These are phyloP conservation scores for Iris pallida DNA, from an alignment of 116 monocot genomes.

Conservation along the genomic window DNA sequence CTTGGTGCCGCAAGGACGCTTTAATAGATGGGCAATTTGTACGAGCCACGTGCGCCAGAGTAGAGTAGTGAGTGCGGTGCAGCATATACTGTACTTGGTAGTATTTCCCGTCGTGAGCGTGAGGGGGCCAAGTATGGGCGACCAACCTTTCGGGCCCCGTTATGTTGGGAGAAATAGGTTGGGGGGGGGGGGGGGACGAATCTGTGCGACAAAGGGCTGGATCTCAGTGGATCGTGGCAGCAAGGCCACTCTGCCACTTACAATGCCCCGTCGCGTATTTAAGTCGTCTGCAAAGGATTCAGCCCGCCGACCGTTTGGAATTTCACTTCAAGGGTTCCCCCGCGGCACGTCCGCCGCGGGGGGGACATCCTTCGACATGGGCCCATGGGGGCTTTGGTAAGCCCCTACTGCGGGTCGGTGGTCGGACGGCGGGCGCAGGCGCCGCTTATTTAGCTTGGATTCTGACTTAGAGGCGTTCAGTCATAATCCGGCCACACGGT, in stretches of 20 bases:
- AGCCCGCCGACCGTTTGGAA: not conserved
- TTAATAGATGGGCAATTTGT: no score
- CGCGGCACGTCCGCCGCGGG: not conserved
- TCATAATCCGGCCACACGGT: not conserved
- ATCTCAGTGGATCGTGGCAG: slow-evolving; percentile 35
- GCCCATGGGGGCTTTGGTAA: slow-evolving; percentile 1
- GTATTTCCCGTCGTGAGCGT: no score
- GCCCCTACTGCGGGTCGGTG: slow-evolving; percentile 2
- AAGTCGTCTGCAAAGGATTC: slow-evolving; percentile 32
- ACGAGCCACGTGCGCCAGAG: no score
- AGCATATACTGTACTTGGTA: no score
- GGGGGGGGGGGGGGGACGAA: slow-evolving; percentile 9
- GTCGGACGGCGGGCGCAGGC: not conserved
- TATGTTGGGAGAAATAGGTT: no score
- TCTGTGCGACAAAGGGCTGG: slow-evolving; percentile 18
- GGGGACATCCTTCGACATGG: not conserved
- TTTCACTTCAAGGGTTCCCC: not conserved
- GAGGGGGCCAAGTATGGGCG: no score
- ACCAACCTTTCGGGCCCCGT: no score
- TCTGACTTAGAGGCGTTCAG: not conserved
- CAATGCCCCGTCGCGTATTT: slow-evolving; percentile 29
- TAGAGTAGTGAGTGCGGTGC: no score
- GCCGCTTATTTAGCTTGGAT: slow-evolving; percentile 6
- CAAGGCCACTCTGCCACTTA: slow-evolving; percentile 38
- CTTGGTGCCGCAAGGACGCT: no score